Conservation (phyloP, 257 asterid genomes). For the Orobanche coerulescens region DNA sequence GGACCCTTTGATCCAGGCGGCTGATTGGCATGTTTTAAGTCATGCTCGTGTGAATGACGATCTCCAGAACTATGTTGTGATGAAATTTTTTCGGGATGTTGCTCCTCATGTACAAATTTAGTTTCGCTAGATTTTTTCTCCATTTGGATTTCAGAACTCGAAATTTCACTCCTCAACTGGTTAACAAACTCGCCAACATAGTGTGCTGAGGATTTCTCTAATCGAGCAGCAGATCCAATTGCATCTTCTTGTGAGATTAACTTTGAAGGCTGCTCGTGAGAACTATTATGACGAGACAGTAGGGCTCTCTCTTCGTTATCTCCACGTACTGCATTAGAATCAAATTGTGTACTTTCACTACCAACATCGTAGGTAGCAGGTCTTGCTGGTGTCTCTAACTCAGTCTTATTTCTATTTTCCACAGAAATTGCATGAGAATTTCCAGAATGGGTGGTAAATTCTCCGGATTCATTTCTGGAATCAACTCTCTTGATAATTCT, state of each 20-base stretch:
- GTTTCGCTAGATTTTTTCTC: slow-evolving; percentile 38
- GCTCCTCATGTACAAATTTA: slow-evolving; percentile 30
- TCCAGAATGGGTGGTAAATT: slow-evolving; percentile 25
- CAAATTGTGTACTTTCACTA: no score
- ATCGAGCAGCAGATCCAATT: slow-evolving; percentile 56
- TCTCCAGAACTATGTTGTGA: slow-evolving; percentile 31
- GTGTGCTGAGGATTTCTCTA: slow-evolving; percentile 51
- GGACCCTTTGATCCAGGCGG: slow-evolving; percentile 59
- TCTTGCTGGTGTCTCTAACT: slow-evolving; percentile 23
- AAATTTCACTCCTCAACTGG: slow-evolving; percentile 45
- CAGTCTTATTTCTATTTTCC: slow-evolving; percentile 25
- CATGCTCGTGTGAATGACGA: slow-evolving; percentile 37
- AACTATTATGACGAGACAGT: slow-evolving; percentile 20
- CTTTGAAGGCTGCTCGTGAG: slow-evolving; percentile 23
- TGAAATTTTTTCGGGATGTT: slow-evolving; percentile 16
- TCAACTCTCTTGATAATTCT: slow-evolving; percentile 21
- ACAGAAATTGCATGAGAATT: slow-evolving; percentile 26
- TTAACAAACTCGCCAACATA: slow-evolving; percentile 55
- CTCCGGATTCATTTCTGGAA: slow-evolving; percentile 30
- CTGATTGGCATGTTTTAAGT: slow-evolving; percentile 29
- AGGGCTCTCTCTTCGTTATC: slow-evolving; percentile 21
- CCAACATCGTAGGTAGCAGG: slow-evolving; percentile 21
- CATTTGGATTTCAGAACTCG: slow-evolving; percentile 39
- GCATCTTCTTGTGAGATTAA: slow-evolving; percentile 34
- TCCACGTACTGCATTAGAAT: slow-evolving; percentile 18